Percentiles rank a stretch among this genome's conserved stretches.
Conservation (phyloP, 179 eudicot species). For the Actinidia polygama region DNA sequence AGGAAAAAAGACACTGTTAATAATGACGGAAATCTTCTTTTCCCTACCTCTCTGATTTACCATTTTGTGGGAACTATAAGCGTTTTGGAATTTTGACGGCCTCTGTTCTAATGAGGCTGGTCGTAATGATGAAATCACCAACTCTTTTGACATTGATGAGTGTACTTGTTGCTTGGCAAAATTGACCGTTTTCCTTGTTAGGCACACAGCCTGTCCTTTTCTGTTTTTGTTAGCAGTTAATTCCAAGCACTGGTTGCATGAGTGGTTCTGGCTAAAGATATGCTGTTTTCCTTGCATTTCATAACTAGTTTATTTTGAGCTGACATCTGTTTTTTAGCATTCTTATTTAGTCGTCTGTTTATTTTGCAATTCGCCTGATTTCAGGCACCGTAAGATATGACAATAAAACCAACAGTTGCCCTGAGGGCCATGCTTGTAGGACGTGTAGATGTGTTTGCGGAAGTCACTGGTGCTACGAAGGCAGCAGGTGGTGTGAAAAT, state of each 20-base stretch:
- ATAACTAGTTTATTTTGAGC: background rate
- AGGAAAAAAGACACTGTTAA: background rate
- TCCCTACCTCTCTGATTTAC: background rate
- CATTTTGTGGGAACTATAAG: no score
- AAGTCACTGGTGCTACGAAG: slow-evolving; percentile 72
- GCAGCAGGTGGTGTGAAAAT: slow-evolving; percentile 90
- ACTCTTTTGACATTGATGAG: background rate
- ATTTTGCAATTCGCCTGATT: background rate
- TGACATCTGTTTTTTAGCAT: background rate
- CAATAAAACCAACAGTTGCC: slow-evolving; percentile 84
- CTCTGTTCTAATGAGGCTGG: background rate
- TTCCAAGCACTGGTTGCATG: background rate
- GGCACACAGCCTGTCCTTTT: background rate
- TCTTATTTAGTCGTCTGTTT: background rate
- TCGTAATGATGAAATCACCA: background rate
- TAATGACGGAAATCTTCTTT: background rate
- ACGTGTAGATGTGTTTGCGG: slow-evolving; percentile 88
- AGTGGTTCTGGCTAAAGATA: background rate
- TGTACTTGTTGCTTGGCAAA: background rate
- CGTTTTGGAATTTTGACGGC: no score
- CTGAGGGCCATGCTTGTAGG: slow-evolving; percentile 86
- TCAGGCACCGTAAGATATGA: slow-evolving; percentile 42
- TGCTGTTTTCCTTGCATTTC: background rate
- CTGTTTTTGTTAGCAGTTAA: background rate
- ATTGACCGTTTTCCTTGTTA: background rate